Base-by-base conservation (phyloP, 192 early-diverging fungal genomes). In the Endogone sp. region DNA sequence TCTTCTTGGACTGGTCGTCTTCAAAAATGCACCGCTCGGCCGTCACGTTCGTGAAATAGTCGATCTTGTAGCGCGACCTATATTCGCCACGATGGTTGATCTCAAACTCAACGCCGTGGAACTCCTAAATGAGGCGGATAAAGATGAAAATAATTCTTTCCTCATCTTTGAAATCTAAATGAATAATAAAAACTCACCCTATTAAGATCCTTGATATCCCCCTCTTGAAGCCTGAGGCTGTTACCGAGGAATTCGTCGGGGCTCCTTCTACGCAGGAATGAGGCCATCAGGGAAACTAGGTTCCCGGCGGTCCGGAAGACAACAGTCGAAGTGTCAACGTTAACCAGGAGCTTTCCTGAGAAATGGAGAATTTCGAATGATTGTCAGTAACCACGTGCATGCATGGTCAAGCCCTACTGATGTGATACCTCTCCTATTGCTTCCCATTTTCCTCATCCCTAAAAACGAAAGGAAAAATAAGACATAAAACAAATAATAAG, bases 11-110 rank as follows among this genome's bases (percentile, higher is more conserved):
- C 49, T 88, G 84, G 57, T 74, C 75, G 71, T 79, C 75, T 55
- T 82, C 79, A 66, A 99, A 99, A 57, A 84, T 86, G 23, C 92
- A 93, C 4, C 73, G 29, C 58, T 81, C 80, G 2, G 94, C 91
- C 21, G 93, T 74, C 8, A 83, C 83, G 20, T 67, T 56, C 0
- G 93, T 95, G 27, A 96, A 57, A 37, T 85, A 86, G 30, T 75
- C 64, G 67, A 94, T 87, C 9, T 89, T 85, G 71, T 90, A 93
- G 71, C 88, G 92, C 32, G 90, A 84, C 64, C 84, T 84, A 55
- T 85, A 84, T 21, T 91, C 88, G 10, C 86, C 82, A 66, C 86
- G 83, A 61, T 93, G 90, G 9, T 65, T 79, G n/a, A 89, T 77
- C 23, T 79, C 78, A 57, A 93, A 70, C 21, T 79, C 67, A 16